A percentile compares a stretch with the other conserved stretches of the same genome.
phyloP scores from a whole-genome alignment of 2,329 filamentous ascomycete genomes.

The Xylariaceae sp. region DNA sequence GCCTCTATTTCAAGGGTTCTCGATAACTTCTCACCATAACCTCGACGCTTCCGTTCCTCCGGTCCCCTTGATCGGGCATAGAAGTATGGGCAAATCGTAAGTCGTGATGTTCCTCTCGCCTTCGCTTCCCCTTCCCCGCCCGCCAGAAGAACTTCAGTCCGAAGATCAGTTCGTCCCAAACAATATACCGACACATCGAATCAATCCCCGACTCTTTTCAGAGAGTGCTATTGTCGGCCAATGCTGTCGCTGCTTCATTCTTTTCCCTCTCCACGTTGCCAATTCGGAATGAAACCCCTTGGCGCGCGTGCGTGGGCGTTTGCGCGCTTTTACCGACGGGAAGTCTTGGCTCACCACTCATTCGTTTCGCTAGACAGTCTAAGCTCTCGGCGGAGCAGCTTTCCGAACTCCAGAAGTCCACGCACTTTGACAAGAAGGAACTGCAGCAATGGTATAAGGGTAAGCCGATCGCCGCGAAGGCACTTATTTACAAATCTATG shows the following conservation, averaged over 20 bases:
- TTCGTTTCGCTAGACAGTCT: conserved; percentile 65
- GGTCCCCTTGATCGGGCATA: conserved; percentile 9
- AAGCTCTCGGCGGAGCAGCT: conserved; percentile 97
- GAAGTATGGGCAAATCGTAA: conserved; percentile 32
- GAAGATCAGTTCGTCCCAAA: neutral
- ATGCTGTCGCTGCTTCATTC: neutral
- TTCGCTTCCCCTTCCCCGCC: conserved; percentile 12
- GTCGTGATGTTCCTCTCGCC: conserved; percentile 11
- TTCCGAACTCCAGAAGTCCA: conserved; percentile 89
- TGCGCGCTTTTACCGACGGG: neutral
- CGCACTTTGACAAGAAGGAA: conserved; percentile 99
- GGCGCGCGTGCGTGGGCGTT: neutral
- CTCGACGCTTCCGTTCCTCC: neutral
- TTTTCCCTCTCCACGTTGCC: neutral
- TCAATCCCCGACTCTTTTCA: conserved; percentile 1
- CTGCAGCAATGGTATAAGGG: conserved; percentile 99
- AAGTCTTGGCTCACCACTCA: conserved; percentile 9
- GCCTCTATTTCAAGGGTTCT: conserved; percentile 1
- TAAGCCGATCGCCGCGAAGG: conserved; percentile 38
- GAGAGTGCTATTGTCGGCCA: conserved; percentile 3
- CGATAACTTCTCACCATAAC: neutral
- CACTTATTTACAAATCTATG: neutral
- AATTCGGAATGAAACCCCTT: neutral
- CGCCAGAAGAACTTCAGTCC: neutral
- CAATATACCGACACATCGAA: neutral